Conservation (phyloP, 176 grass and related monocot species). For the Oryza glaberrima region DNA sequence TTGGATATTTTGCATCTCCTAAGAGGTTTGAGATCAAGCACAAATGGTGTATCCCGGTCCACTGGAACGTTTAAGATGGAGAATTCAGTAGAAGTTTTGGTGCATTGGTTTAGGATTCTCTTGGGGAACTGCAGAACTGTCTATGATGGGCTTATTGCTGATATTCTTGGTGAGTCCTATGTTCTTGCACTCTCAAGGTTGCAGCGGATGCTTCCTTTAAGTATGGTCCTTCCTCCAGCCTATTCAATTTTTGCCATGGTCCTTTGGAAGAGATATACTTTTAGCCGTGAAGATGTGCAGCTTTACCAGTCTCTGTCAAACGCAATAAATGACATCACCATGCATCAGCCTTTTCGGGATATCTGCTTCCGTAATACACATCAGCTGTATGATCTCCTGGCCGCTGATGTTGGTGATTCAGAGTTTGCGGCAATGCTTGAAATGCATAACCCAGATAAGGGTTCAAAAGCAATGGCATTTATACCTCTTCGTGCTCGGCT, state of each 20-base stretch:
- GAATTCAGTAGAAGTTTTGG: conserved; percentile 67
- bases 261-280: conserved; percentile 85
- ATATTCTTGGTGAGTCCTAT: conserved; percentile 92
- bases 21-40: conserved; percentile 66
- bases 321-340: conserved; percentile 69
- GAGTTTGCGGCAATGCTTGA: conserved; percentile 92
- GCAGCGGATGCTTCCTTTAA: conserved; percentile 80
- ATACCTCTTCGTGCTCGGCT: conserved; percentile 86
- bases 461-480: conserved; percentile 77
- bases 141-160: conserved; percentile 84
- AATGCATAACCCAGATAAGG: conserved; percentile 66
- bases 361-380: conserved; percentile 85
- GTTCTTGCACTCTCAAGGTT: conserved; percentile 88
- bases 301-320: conserved; percentile 70
- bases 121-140: conserved; percentile 88
- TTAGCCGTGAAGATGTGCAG: conserved; percentile 79
- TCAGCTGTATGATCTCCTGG: conserved; percentile 77
- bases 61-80: conserved; percentile 67
- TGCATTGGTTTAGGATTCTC: conserved; percentile 92
- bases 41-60: conserved; percentile 76
- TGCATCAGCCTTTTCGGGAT: conserved; percentile 90
- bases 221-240: conserved; percentile 69
- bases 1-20: conserved; percentile 82
- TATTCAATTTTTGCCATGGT: conserved; percentile 97
- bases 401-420: conserved; percentile 84